Conservation (phyloP, 768 basidiomycete species). For the Lactarius vividus region DNA sequence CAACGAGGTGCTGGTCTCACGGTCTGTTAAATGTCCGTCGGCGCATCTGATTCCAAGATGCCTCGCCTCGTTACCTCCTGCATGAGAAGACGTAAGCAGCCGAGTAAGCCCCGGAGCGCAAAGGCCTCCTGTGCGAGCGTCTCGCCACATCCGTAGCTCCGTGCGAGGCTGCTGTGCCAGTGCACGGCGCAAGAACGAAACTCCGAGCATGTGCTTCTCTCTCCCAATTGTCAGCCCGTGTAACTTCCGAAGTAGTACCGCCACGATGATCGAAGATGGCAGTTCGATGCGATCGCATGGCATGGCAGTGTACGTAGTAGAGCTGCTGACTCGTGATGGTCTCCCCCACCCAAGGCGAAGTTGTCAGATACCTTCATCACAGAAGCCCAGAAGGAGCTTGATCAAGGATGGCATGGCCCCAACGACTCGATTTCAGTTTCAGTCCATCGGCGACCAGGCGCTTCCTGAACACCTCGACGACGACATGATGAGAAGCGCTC, state of each 20-base stretch:
- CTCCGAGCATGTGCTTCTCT: constrained; percentile 27
- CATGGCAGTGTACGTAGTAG: too few species aligned
- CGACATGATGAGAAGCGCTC: background rate
- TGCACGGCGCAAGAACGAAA: background rate
- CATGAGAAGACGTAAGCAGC: background rate
- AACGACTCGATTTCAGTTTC: constrained; percentile 40
- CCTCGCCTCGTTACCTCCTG: background rate
- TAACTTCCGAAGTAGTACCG: constrained; percentile 44
- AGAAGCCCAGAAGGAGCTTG: constrained; percentile 24
- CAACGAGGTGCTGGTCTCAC: background rate
- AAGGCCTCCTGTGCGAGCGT: constrained; percentile 31
- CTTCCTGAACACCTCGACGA: background rate
- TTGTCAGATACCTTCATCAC: background rate
- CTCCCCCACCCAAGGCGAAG: constrained; percentile 42
- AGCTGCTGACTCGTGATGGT: constrained; percentile 24
- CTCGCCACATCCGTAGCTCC: constrained; percentile 30
- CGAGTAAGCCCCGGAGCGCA: constrained; percentile 24
- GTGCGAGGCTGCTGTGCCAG: background rate
- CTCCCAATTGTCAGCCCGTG: constrained; percentile 34
- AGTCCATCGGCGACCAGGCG: constrained; percentile 2
- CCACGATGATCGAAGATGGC: constrained; percentile 37
- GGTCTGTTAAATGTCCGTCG: constrained; percentile 4
- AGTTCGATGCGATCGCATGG: too few species aligned
- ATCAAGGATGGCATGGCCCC: too few species aligned
- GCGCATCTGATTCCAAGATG: constrained; percentile 14